phyloP scores from a whole-genome alignment of 1,284 basidiomycete genomes.

The Sporisorium graminicola region DNA sequence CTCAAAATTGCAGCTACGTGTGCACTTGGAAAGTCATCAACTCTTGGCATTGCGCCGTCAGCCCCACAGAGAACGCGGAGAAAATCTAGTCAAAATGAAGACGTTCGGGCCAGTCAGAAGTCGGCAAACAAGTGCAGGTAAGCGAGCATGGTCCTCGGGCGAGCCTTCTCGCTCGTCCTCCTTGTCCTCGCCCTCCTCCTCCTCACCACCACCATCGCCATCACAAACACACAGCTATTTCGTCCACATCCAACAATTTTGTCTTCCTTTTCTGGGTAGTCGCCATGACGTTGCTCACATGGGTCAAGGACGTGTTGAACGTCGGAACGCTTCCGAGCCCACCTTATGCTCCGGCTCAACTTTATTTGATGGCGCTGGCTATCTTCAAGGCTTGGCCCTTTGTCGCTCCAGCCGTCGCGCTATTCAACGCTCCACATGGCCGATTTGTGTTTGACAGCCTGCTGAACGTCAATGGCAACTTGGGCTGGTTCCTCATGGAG shows the following conservation, averaged over 20 bases:
- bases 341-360: conserved; percentile 49
- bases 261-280: too few species aligned
- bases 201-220: too few species aligned
- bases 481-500: conserved; percentile 87
- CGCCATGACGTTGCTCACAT: conserved; percentile 34
- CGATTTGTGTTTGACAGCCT: conserved; percentile 73
- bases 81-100: not conserved
- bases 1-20: too few species aligned
- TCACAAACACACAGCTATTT: not conserved
- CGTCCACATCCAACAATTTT: too few species aligned
- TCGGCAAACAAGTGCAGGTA: not conserved
- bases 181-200: too few species aligned
- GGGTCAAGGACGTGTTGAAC: conserved; percentile 46
- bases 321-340: conserved; percentile 36
- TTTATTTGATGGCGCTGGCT: conserved; percentile 59
- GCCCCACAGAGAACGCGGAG: not conserved
- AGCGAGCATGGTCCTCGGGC: not conserved
- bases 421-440: conserved; percentile 81
- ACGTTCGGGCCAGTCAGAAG: not conserved
- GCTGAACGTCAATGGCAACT: conserved; percentile 68
- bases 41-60: not conserved
- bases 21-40: not conserved
- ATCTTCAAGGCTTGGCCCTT: conserved; percentile 71
- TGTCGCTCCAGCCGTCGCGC: conserved; percentile 71
- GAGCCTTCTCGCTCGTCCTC: too few species aligned